Evolutionary conservation across 768 basidiomycete species (phyloP).

Genomic region (Lactifluus echinatus): DNA sequence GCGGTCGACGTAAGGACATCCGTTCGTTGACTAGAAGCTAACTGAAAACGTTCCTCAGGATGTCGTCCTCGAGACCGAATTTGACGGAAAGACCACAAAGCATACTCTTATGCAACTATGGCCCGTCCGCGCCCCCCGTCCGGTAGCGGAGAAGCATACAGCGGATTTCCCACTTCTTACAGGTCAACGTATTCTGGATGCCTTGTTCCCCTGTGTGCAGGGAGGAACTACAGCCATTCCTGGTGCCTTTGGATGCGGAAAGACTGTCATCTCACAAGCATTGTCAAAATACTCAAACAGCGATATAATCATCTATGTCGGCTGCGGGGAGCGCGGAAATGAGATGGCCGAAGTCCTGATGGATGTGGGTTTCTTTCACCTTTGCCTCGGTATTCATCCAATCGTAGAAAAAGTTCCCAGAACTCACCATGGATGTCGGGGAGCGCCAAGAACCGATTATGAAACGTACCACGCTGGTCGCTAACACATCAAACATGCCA

Average conservation of each 20-base stretch:
- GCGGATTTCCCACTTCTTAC: constrained; percentile 89
- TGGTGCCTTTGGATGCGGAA: constrained; percentile 97
- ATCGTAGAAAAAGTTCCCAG: constrained; percentile 53
- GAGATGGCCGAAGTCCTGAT: constrained; percentile 99
- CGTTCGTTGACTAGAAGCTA: neutral
- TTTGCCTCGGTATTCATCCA: constrained; percentile 11
- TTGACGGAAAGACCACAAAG: constrained; percentile 87
- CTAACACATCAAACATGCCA: constrained; percentile 99
- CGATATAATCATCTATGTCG: constrained; percentile 98
- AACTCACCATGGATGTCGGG: constrained; percentile 85
- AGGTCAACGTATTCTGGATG: constrained; percentile 94
- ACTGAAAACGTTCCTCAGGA: constrained; percentile 44
- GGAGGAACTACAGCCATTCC: constrained; percentile 97
- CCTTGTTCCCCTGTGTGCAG: constrained; percentile 97
- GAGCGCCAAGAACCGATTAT: constrained; percentile 98
- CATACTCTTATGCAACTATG: constrained; percentile 98
- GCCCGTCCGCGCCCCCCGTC: constrained; percentile 97
- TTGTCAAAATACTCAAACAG: constrained; percentile 98
- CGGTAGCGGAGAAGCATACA: constrained; percentile 90
- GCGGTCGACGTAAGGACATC: constrained; percentile 57
- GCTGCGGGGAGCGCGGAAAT: constrained; percentile 97
- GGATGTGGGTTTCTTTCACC: constrained; percentile 48
- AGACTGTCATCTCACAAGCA: constrained; percentile 98
- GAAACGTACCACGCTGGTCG: constrained; percentile 98
- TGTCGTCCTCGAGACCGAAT: constrained; percentile 93